Percentiles rank a stretch among this genome's conserved stretches.
Evolutionary conservation across 139 green algal genomes (phyloP).

Genomic region (Eudorina sp.): DNA sequence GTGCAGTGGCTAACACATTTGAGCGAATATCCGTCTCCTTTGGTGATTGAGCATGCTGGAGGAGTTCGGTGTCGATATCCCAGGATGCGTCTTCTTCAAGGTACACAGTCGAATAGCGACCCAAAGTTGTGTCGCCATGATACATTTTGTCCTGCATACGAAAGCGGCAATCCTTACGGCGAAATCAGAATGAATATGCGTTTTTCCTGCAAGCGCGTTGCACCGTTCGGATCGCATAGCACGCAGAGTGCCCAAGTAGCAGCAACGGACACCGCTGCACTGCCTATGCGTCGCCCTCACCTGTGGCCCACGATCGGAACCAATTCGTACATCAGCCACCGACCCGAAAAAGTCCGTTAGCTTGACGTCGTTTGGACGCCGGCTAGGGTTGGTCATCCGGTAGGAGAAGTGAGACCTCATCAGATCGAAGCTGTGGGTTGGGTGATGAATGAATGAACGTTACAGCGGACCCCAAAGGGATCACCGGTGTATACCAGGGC

Average conservation of each 20-base stretch:
- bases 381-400: background rate
- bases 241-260: background rate
- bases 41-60: background rate
- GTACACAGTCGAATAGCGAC: conserved; percentile 15
- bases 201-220: too few relatives aligned
- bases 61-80: background rate
- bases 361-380: background rate
- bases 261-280: background rate
- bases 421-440: conserved; percentile 47
- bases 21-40: background rate
- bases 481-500: too few relatives aligned
- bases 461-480: too few relatives aligned
- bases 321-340: conserved; percentile 1
- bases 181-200: background rate
- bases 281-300: background rate
- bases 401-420: conserved; percentile 50
- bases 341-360: conserved; percentile 58
- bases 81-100: background rate
- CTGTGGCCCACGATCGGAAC: conserved; percentile 21
- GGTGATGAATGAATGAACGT: too few relatives aligned
- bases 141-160: conserved; percentile 12
- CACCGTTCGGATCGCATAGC: too few relatives aligned
- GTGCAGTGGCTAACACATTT: background rate
- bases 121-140: conserved; percentile 33
- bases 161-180: background rate